These are phyloP conservation scores for Linum usitatissimum DNA, from an alignment of 345 rosid species.

Conservation along the genomic window DNA sequence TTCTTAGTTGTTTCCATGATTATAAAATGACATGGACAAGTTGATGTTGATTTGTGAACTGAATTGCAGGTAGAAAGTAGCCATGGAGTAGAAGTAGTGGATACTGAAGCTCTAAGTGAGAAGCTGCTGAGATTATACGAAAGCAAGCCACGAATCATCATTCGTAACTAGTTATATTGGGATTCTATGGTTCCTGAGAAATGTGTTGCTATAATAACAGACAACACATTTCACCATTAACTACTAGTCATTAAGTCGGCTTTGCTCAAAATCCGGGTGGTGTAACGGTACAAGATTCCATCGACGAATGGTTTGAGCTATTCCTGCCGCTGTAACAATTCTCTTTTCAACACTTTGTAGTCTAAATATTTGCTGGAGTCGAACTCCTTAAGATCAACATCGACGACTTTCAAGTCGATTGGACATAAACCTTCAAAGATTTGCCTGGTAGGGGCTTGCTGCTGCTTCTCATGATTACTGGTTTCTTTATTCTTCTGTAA, in stretches of 20 bases:
- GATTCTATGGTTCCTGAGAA: neutral
- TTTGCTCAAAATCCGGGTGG: too few relatives aligned
- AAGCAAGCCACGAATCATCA: neutral
- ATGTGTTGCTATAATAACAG: neutral
- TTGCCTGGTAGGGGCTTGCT: slow-evolving; percentile 20
- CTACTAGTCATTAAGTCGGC: neutral
- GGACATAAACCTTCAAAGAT: slow-evolving; percentile 46
- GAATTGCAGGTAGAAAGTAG: neutral
- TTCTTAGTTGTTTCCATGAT: too few relatives aligned
- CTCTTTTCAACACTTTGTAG: slow-evolving; percentile 27
- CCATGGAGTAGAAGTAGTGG: neutral
- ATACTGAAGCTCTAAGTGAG: neutral
- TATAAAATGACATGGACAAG: neutral
- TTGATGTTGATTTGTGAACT: neutral
- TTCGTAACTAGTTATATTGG: neutral
- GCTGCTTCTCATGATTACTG: neutral
- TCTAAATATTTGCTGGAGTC: slow-evolving; percentile 18
- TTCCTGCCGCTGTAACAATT: slow-evolving; percentile 31
- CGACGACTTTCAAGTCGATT: slow-evolving; percentile 31
- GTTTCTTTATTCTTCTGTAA: slow-evolving; percentile 12
- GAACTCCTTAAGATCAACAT: slow-evolving; percentile 18
- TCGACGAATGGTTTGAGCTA: slow-evolving; percentile 20
- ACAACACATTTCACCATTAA: neutral
- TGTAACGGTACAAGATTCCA: too few relatives aligned
- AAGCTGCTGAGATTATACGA: neutral